Conservation (phyloP, 1,284 basidiomycete genomes). For the Fomitopsis palustris region DNA sequence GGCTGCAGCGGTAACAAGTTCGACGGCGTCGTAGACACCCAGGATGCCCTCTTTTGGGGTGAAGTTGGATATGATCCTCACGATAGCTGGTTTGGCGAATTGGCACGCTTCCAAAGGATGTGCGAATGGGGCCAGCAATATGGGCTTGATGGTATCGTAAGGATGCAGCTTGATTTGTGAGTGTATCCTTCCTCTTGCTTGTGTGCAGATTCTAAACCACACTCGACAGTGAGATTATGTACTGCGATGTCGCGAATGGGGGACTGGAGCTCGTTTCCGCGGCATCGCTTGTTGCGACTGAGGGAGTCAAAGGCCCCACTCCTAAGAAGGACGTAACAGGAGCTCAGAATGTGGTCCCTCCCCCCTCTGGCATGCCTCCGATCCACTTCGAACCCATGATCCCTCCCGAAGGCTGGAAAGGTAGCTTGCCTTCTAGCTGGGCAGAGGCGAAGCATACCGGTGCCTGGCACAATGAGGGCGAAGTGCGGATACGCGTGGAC, state of each 20-base stretch:
- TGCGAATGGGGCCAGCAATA: neutral
- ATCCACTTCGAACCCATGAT: neutral
- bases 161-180: conserved; percentile 1
- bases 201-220: neutral
- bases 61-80: neutral
- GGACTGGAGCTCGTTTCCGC: neutral
- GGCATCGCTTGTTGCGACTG: neutral
- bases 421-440: neutral
- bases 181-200: too few species aligned
- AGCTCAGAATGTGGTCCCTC: neutral
- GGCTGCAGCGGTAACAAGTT: neutral
- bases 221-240: neutral
- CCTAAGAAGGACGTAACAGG: neutral
- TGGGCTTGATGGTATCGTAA: neutral
- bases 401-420: neutral
- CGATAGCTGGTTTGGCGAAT: neutral
- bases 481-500: neutral
- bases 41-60: neutral
- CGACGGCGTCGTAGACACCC: neutral
- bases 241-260: neutral
- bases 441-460: neutral
- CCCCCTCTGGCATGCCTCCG: neutral
- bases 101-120: neutral
- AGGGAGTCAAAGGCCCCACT: neutral
- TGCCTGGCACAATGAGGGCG: neutral